phyloP scores from a whole-genome alignment of 306 rosid genomes.

The Cotoneaster glaucophyllus region DNA sequence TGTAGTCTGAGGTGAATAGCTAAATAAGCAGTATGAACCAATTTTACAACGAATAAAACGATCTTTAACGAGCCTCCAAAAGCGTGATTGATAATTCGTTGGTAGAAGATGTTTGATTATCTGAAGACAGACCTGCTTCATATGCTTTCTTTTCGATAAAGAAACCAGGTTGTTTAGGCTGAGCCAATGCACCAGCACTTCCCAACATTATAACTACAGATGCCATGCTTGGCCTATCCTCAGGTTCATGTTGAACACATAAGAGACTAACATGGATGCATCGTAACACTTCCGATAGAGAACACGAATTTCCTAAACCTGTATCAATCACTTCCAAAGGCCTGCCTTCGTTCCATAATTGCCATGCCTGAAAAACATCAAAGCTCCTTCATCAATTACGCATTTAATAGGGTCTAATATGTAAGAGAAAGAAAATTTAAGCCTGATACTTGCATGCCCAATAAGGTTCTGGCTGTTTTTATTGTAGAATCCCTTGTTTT shows the following conservation, averaged over 20 bases:
- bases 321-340: constrained; percentile 24
- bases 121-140: neutral
- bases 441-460: constrained; percentile 38
- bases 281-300: constrained; percentile 11
- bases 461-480: constrained; percentile 37
- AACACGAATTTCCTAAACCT: constrained; percentile 1
- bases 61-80: constrained; percentile 16
- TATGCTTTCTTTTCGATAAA: constrained; percentile 7
- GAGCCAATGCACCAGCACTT: constrained; percentile 26
- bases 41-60: neutral
- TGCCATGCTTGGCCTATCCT: constrained; percentile 10
- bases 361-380: constrained; percentile 20
- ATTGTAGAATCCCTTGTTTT: constrained; percentile 28
- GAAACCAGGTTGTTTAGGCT: constrained; percentile 39
- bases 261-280: constrained; percentile 44
- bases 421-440: neutral
- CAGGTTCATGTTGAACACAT: constrained; percentile 38
- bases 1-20: too few species aligned
- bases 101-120: constrained; percentile 9
- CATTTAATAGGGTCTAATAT: too few species aligned
- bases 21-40: too few species aligned
- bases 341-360: constrained; percentile 23
- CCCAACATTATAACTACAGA: constrained; percentile 38
- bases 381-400: neutral
- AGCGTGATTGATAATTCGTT: constrained; percentile 14